Conservation (phyloP, 2,329 filamentous ascomycete species). For the Sarocladium brachiariae region DNA sequence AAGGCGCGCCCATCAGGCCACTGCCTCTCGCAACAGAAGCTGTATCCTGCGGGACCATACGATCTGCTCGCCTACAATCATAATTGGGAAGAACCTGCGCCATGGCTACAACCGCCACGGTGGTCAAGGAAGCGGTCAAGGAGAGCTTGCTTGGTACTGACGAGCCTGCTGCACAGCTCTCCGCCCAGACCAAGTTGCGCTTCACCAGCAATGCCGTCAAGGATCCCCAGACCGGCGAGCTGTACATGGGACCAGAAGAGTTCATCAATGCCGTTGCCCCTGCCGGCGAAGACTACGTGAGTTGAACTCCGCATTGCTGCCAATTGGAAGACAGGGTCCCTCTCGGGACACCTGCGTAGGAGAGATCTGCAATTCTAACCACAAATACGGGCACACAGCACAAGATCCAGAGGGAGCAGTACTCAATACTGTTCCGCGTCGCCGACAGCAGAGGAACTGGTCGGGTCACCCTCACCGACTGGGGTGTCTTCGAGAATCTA, state of each 20-base stretch:
- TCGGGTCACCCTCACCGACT: constrained; percentile 74
- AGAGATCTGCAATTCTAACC: neutral
- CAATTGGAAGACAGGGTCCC: neutral
- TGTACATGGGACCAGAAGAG: constrained; percentile 74
- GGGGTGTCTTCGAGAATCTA: constrained; percentile 90
- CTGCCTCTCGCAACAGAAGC: neutral
- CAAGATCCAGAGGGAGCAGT: constrained; percentile 96
- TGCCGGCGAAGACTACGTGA: constrained; percentile 81
- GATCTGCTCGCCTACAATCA: neutral
- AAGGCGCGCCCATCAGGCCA: constrained; percentile 1
- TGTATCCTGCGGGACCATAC: neutral
- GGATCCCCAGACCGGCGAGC: constrained; percentile 68
- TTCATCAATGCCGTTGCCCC: constrained; percentile 91
- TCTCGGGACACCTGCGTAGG: neutral
- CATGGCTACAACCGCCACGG: constrained; percentile 33
- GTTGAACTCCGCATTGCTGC: constrained; percentile 28
- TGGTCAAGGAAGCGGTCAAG: constrained; percentile 66
- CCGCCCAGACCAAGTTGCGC: constrained; percentile 65
- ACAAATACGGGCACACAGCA: constrained; percentile 52
- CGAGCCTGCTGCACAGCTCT: constrained; percentile 52
- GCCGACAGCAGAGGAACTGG: constrained; percentile 74
- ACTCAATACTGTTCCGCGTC: constrained; percentile 84
- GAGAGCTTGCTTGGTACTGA: constrained; percentile 66
- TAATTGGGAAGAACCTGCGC: constrained; percentile 11
- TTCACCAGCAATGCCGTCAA: constrained; percentile 72